These are phyloP conservation scores for Paraconiothyrium sp. DNA, from an alignment of 2,329 filamentous ascomycete species.

Conservation along the genomic window DNA sequence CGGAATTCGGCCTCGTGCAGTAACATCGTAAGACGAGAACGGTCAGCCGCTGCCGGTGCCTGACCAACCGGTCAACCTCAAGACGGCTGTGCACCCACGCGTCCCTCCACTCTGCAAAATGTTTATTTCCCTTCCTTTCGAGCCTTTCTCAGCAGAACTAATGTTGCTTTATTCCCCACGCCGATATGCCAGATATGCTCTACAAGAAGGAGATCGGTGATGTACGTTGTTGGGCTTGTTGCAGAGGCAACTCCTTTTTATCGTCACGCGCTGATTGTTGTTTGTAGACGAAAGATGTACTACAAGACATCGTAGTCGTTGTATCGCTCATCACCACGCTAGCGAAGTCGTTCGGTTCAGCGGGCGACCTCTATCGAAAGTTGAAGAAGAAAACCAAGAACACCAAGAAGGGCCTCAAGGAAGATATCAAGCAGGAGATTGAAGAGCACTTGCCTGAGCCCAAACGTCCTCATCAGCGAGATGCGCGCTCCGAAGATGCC, in stretches of 20 bases:
- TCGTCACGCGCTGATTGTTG: background rate
- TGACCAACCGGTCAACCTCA: slow-evolving; percentile 17
- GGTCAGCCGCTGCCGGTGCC: slow-evolving; percentile 22
- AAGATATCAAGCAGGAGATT: slow-evolving; percentile 14
- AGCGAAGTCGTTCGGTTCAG: slow-evolving; percentile 42
- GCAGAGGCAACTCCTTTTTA: background rate
- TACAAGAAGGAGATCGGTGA: slow-evolving; percentile 15
- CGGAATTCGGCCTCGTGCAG: slow-evolving; percentile 14
- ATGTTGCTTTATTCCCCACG: background rate
- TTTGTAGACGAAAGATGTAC: slow-evolving; percentile 35
- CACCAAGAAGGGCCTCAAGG: slow-evolving; percentile 18
- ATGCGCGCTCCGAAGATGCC: slow-evolving; percentile 26
- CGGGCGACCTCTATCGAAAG: slow-evolving; percentile 42
- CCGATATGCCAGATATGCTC: slow-evolving; percentile 10
- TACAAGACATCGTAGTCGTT: slow-evolving; percentile 38
- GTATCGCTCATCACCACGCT: slow-evolving; percentile 42
- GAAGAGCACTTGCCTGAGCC: slow-evolving; percentile 12
- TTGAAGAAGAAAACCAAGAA: slow-evolving; percentile 36
- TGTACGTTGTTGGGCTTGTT: slow-evolving; percentile 9
- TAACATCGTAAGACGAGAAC: slow-evolving; percentile 10
- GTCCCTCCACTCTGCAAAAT: background rate
- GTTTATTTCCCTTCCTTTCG: background rate
- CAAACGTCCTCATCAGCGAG: slow-evolving; percentile 17
- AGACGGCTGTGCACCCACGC: slow-evolving; percentile 1
- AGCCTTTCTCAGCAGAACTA: background rate